A percentile compares a stretch with the other conserved stretches of the same genome.
phyloP scores from a whole-genome alignment of 148 eudicot genomes.

The Camellia granthamiana region DNA sequence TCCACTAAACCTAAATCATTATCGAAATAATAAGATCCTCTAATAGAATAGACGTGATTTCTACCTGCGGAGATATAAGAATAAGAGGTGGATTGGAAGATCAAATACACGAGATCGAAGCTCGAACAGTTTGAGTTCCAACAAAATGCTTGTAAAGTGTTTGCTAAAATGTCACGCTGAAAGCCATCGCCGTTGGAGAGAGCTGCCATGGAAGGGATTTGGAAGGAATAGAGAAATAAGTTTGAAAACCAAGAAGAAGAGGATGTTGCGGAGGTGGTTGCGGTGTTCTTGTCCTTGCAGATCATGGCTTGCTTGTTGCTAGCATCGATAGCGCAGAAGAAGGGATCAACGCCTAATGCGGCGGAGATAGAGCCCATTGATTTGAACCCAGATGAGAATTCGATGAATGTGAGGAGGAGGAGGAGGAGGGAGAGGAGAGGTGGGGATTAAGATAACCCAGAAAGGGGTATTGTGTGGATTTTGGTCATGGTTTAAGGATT shows the following conservation, averaged over 20 bases:
- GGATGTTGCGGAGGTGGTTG: background rate
- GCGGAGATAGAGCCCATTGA: conserved; percentile 89
- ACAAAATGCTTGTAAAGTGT: conserved; percentile 65
- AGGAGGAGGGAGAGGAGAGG: conserved; percentile 22
- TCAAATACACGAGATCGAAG: conserved; percentile 53
- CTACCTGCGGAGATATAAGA: conserved; percentile 71
- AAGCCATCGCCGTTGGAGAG: conserved; percentile 71
- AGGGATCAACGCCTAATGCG: conserved; percentile 49
- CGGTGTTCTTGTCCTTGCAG: conserved; percentile 63
- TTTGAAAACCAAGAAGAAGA: conserved; percentile 16
- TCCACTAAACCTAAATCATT: conserved; percentile 55
- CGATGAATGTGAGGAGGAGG: conserved; percentile 13
- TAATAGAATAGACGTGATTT: conserved; percentile 71
- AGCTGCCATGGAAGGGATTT: conserved; percentile 63
- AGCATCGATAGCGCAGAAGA: conserved; percentile 97
- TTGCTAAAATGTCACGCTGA: conserved; percentile 68
- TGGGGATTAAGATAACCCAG: conserved; percentile 24
- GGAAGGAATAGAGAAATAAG: conserved; percentile 28
- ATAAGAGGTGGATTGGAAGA: conserved; percentile 41
- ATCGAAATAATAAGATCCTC: conserved; percentile 62
- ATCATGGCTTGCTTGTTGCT: conserved; percentile 74
- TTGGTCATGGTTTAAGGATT: conserved; percentile 13
- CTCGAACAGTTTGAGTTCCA: conserved; percentile 54
- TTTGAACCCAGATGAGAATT: conserved; percentile 59
- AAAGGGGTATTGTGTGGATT: conserved; percentile 19